These are phyloP conservation scores for Moesziomyces globuligerus DNA, from an alignment of 1,284 basidiomycete genomes.

Conservation along the genomic window DNA sequence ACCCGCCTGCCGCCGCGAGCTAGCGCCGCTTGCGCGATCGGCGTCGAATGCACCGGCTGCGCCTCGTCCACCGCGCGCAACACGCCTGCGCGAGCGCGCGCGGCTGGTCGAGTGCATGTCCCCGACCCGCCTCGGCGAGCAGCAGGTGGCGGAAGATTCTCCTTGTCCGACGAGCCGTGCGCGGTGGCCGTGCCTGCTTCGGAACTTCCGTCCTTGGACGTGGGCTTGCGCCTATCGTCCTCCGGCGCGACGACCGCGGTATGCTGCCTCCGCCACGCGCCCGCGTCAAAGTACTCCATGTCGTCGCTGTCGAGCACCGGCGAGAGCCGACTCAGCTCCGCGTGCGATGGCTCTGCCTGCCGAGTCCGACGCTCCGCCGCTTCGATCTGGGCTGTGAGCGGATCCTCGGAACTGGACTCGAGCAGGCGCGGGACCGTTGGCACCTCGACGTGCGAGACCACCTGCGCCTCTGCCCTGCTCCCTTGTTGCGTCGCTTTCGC, in stretches of 20 bases:
- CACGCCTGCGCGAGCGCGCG: conserved; percentile 10
- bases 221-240: neutral
- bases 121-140: no score
- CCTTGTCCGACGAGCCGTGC: conserved; percentile 39
- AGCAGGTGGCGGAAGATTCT: conserved; percentile 30
- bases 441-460: conserved; percentile 5
- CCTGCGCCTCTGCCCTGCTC: neutral
- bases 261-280: conserved; percentile 1
- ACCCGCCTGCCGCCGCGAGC: neutral
- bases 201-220: conserved; percentile 1
- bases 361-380: conserved; percentile 3
- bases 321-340: conserved; percentile 19
- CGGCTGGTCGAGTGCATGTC: conserved; percentile 1
- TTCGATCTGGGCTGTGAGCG: conserved; percentile 15
- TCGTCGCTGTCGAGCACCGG: conserved; percentile 29
- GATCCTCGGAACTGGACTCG: neutral
- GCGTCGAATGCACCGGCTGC: conserved; percentile 30
- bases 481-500: neutral
- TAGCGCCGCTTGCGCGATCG: conserved; percentile 3
- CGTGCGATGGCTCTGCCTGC: conserved; percentile 3
- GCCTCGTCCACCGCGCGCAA: conserved; percentile 5
- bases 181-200: conserved; percentile 1
- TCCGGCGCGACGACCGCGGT: neutral
- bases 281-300: conserved; percentile 32
- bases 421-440: conserved; percentile 1